phyloP scores from a whole-genome alignment of 208 protist species.

The Leishmania major region DNA sequence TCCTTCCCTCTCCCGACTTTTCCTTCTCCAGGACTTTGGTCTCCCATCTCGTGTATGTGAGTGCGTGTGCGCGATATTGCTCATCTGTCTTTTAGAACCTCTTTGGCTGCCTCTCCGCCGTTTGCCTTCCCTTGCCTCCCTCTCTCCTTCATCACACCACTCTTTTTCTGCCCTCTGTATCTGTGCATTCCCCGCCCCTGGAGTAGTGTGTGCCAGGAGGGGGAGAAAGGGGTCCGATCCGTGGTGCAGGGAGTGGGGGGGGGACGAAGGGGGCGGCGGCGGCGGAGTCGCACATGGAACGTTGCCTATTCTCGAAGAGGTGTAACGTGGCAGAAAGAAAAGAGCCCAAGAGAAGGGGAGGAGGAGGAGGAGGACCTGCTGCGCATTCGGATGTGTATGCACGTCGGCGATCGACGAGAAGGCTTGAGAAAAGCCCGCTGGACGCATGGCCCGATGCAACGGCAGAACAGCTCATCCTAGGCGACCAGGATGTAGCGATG shows the following conservation, averaged over 20 bases:
- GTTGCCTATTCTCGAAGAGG: constrained; percentile 24
- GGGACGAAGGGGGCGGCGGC: not conserved
- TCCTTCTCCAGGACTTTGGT: not conserved
- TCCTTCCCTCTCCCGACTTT: not conserved
- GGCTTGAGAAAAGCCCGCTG: not conserved
- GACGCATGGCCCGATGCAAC: not conserved
- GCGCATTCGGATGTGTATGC: not conserved
- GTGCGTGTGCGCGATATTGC: not conserved
- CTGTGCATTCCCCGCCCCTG: not conserved
- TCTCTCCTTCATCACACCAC: not conserved
- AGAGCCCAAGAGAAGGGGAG: not conserved
- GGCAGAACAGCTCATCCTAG: not conserved
- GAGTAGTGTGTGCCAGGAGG: not conserved
- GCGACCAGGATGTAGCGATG: not conserved
- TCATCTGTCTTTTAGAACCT: constrained; percentile 40
- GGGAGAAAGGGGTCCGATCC: not conserved
- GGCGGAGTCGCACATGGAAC: constrained; percentile 1
- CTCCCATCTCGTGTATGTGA: not conserved
- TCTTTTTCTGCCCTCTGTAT: not conserved
- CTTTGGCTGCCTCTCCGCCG: constrained; percentile 16
- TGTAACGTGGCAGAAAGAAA: constrained; percentile 34
- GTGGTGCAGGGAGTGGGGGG: not conserved
- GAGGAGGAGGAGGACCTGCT: not conserved
- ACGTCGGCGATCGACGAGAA: not conserved
- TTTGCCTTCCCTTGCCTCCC: not conserved